Evolutionary conservation across 495 filamentous ascomycete genomes (phyloP), one percentile per base, ranked within the genome.

Genomic region (Pseudoneurospora amorphoporcata): DNA sequence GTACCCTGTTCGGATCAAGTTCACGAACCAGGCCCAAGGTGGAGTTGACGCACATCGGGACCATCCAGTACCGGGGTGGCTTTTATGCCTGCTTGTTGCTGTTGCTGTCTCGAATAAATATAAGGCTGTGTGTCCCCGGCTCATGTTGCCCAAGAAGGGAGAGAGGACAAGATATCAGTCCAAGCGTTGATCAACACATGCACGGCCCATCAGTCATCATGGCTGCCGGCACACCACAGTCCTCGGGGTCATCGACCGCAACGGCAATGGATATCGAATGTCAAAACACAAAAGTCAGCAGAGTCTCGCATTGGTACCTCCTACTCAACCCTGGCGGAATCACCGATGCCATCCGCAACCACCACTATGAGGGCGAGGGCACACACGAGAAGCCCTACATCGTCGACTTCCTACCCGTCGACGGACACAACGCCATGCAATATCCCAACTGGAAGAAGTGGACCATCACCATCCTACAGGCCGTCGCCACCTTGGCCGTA

Each of bases 371-470:
- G 43, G 92, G 93, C 16, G 83, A 86, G 3, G 93, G 93, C 72
- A 95, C 92, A 14, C 83, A 87, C 35, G 89, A 91, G 12, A 89
- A 92, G 61, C 93, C 93, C 0, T 95, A 89, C 75, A 78, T 89
- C 12, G 90, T 95, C 74, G 88, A 90, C 72, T 95, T 90, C 83
- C 87, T 95, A 3, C 87, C 89, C 17, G 77, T 90, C 37, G 93
- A 96, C 77, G 86, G 87, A 4, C 86, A 89, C 71, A 92, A 95
- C 78, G 90, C 92, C 4, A 88, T 92, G 87, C 81, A 80, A n/a
- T 94, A 90, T 76, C 77, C 85, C 38, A 68, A 76, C 4, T 72
- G 73, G 29, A 88, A 85, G 79, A 94, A 94, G 81, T 95, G 92
- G 92, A 77, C 77, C n/a, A 88, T 91, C 72, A 91, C 91, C 1